Base-by-base conservation (phyloP, 1,284 basidiomycete species). In the Cutaneotrichosporon daszewskae region DNA sequence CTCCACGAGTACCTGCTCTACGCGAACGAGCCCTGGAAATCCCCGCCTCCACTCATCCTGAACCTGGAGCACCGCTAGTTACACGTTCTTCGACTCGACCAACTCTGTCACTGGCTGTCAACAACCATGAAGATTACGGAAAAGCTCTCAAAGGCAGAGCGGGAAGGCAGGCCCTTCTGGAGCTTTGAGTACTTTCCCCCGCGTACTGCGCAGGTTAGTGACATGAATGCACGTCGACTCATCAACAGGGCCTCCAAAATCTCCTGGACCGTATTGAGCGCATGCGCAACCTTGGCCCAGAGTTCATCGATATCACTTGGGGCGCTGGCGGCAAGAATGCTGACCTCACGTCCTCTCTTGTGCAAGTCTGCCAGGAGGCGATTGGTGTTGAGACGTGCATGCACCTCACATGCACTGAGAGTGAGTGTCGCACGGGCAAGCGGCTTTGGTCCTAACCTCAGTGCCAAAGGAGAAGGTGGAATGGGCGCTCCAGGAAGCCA, bases 301-400 rank as follows among this genome's bases (percentile, higher is more conserved):
- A 95, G 72, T 98, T 97, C 66, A 87, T 97, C 60, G 92, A 98
- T 69, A 95, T 98, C 64, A 98, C 92, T 66, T 97, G 88, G 91
- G 94, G 95, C 72, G 92, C 92, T 37, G 92, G 92, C 43, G 92
- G 92, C 45, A 80, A 91, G 51, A 94, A 91, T 18, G 91, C 89
- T 38, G 88, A 92, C 62, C 74, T 94, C 47, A 91, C 89, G 8
- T 82, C 84, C n/a, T 87, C 92, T 63, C 84, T 99, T 73, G 91
- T 98, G 56, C 92, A 94, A 74, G 91, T 89, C 33, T 91, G 87
- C 62, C 89, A 94, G 71, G 79, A 85, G 44, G 75, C 88, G 22
- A 87, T 97, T 67, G 91, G 91, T 3, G 79, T 96, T 35, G 90
- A 96, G 75, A 90, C 89, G 19, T 97, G 91, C 74, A 92, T 99